Conservation (phyloP, 768 basidiomycete species). For the Phylloporus arenicola region DNA sequence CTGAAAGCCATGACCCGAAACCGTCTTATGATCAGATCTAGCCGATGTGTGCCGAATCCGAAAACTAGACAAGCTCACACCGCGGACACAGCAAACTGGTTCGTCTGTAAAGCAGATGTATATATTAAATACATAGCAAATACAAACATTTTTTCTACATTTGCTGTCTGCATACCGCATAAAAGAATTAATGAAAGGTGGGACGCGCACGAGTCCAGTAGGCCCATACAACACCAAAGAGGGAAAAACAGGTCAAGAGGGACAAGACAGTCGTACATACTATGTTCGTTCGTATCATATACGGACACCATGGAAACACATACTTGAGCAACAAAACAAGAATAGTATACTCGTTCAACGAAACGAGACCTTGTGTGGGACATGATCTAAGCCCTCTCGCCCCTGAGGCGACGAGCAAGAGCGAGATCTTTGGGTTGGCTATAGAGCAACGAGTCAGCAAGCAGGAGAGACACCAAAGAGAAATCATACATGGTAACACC, state of each 20-base stretch:
- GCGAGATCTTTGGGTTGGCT: slow-evolving; percentile 89
- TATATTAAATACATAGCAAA: slow-evolving; percentile 20
- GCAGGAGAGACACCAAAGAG: background rate
- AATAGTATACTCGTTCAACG: background rate
- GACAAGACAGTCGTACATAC: slow-evolving; percentile 24
- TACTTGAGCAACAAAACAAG: slow-evolving; percentile 11
- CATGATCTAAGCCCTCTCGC: slow-evolving; percentile 65
- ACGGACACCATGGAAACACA: slow-evolving; percentile 12
- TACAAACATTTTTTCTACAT: slow-evolving; percentile 28
- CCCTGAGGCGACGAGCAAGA: slow-evolving; percentile 79
- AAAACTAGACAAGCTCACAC: too few species aligned
- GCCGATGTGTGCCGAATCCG: too few species aligned
- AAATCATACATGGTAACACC: slow-evolving; percentile 53
- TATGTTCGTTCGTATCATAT: slow-evolving; percentile 27
- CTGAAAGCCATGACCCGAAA: background rate
- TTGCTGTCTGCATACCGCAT: slow-evolving; percentile 1
- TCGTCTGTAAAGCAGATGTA: slow-evolving; percentile 21
- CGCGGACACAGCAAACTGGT: background rate
- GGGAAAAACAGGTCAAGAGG: background rate
- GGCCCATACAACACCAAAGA: slow-evolving; percentile 9
- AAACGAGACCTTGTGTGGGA: background rate
- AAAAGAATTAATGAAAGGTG: background rate
- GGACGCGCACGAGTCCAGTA: slow-evolving; percentile 1
- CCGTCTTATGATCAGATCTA: background rate
- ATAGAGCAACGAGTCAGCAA: slow-evolving; percentile 19